Base-by-base conservation (phyloP, 1,139 yeast genomes). In the Groenewaldozyma sp. region DNA sequence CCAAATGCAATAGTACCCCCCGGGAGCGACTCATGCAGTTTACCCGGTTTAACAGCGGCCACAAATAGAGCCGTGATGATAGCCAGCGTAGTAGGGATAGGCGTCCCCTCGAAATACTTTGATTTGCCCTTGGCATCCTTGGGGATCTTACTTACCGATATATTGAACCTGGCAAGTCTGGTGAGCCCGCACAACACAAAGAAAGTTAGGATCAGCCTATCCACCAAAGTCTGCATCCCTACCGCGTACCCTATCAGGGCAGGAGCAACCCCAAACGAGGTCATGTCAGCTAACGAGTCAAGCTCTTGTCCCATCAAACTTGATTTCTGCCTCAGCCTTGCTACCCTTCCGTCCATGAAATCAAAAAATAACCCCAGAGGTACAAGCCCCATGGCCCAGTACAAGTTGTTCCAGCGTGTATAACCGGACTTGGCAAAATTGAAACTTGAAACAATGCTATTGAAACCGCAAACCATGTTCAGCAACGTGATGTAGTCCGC, bases 271-370 rank as follows among this genome's bases (percentile, higher is more conserved):
- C 95, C 94, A 60, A 88, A 88, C 13, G 94, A 81, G 24, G 91
- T 76, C 56, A 91, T 74, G 63, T 91, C 98, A 19, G 98, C 98
- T 54, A 91, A 72, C 1, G 96, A 86, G 59, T 91, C 98, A 53
- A 91, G 75, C 64, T 91, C 98, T 63, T 91, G 97, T 44, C 98
- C 98, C 86, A 93, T 84, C 43, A 91, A 70, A 19, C 94, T 81
- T 2, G 95, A 76, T 65, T 91, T 86, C 62, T 87, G 82, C 64
- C 96, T 76, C 67, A 91, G 73, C 53, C 98, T 74, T 4, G 98
- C 98, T 6, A 91, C 98, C 54, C 95, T 77, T 22, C 98, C 98
- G 59, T 91, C 98, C 59, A 91, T 82, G 59, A 91, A 87, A 62
- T 91, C 98, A 60, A 88, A 88, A 58, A 91, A 86, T 54, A 88